Base-by-base conservation (phyloP, 208 protist species). In the Balamuthia mandrillaris region DNA sequence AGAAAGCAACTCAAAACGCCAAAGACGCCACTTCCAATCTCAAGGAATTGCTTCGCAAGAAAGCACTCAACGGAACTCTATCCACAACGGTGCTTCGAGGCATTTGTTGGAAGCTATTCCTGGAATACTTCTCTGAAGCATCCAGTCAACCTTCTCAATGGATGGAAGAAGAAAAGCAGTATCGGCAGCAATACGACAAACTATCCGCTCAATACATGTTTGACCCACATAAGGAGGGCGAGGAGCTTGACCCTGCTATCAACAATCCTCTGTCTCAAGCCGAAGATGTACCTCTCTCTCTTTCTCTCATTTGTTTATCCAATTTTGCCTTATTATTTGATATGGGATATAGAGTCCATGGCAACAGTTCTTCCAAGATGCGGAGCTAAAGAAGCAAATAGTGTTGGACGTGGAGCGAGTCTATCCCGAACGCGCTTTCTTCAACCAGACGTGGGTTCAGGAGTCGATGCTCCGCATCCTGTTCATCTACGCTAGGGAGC, bases 401-500 rank as follows among this genome's bases (percentile, higher is more conserved):
- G 31, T 82, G 47, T 68, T 85, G 14, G 90, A 93, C 75, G 78
- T 93, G 39, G 63, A 90, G 12, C 77, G 90, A 77, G 82, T 75
- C 66, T 91, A 91, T 79, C 92, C 86, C 31, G 92, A 94, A 31
- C 66, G 81, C 51, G 81, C 70, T 12, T 94, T 93, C 47, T 94
- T 94, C 60, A 90, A 91, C 51, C 61, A 60, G n/a, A 21, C 66
- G 52, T 12, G 78, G 35, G 52, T 88, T 29, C 84, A 85, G 33
- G 70, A 74, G 24, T 74, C 79, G n/a, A 70, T 91, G 75, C 29
- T 84, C 4, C 52, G 78, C 21, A 85, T 93, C 33, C 87, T 94
- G 35, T 94, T 94, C 60, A 72, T 93, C 44, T 92, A 93, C 52
- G 70, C 88, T 37, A 86, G 79, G 24, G 60, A 91, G 16, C 72